phyloP scores from a whole-genome alignment of 495 filamentous ascomycete species.

The Glarea lozoyensis region DNA sequence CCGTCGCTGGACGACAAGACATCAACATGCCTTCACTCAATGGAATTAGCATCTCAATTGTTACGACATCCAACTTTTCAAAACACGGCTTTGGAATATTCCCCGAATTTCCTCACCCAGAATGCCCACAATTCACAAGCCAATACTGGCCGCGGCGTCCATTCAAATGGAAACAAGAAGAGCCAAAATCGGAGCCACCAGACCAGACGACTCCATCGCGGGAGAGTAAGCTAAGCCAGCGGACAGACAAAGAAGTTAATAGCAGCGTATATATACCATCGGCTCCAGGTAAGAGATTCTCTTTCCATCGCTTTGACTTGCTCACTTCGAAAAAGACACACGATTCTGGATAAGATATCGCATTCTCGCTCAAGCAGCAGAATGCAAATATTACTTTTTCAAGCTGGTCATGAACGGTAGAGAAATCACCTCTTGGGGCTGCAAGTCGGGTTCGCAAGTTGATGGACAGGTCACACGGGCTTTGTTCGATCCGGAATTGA shows the following conservation, averaged over 20 bases:
- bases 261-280: slow-evolving; percentile 43
- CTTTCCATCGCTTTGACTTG: not conserved
- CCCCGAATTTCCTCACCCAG: slow-evolving; percentile 43
- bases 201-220: not conserved
- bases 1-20: no score
- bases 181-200: not conserved
- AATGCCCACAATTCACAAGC: slow-evolving; percentile 26
- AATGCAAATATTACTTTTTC: slow-evolving; percentile 34
- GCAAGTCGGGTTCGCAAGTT: slow-evolving; percentile 22
- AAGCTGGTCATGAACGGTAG: slow-evolving; percentile 42
- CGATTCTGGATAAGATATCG: slow-evolving; percentile 36
- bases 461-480: slow-evolving; percentile 31
- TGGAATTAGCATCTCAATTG: slow-evolving; percentile 34
- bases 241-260: slow-evolving; percentile 11
- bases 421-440: slow-evolving; percentile 37
- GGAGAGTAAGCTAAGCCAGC: slow-evolving; percentile 15
- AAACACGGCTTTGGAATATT: slow-evolving; percentile 7
- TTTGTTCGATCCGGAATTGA: slow-evolving; percentile 38
- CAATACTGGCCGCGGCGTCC: no score
- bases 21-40: slow-evolving; percentile 37
- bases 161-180: no score
- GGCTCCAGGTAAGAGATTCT: slow-evolving; percentile 27
- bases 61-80: slow-evolving; percentile 13
- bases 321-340: slow-evolving; percentile 25
- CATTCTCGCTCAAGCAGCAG: slow-evolving; percentile 26